A percentile compares a stretch with the other conserved stretches of the same genome.
Evolutionary conservation across 352 stramenopile genomes (phyloP).

Genomic region (Phytophthora sojae): DNA sequence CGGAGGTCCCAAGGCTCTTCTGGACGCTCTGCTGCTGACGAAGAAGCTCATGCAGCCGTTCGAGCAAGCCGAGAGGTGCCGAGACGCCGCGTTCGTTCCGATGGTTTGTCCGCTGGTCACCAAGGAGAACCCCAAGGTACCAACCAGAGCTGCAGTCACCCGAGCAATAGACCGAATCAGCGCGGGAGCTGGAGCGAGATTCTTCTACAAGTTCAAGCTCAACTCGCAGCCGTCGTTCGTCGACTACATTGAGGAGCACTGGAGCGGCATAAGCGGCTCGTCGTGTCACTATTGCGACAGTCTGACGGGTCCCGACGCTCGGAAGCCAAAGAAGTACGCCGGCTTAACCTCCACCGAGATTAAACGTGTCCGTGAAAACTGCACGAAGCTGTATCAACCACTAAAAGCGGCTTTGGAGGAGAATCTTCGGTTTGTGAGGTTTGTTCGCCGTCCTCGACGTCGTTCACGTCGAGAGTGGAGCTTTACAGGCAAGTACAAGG

Average conservation of each 20-base stretch:
- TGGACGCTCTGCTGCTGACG: slow-evolving; percentile 13
- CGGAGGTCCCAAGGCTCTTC: slow-evolving; percentile 11
- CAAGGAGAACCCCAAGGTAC: not conserved
- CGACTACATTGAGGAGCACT: slow-evolving; percentile 31
- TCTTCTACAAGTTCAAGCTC: slow-evolving; percentile 32
- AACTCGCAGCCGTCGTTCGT: slow-evolving; percentile 12
- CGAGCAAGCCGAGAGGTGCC: not conserved
- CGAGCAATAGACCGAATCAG: slow-evolving; percentile 27
- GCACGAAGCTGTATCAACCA: slow-evolving; percentile 16
- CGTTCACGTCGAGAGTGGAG: slow-evolving; percentile 11
- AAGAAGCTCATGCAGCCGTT: slow-evolving; percentile 19
- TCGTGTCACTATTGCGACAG: slow-evolving; percentile 30
- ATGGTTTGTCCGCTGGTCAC: slow-evolving; percentile 13
- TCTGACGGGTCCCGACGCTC: not conserved
- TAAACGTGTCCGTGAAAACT: slow-evolving; percentile 11
- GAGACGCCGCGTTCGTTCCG: slow-evolving; percentile 7
- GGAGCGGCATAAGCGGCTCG: slow-evolving; percentile 10
- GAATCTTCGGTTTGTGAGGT: slow-evolving; percentile 18
- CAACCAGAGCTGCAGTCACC: slow-evolving; percentile 10
- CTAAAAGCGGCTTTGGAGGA: slow-evolving; percentile 18
- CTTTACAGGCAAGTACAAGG: slow-evolving; percentile 10
- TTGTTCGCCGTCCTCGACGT: slow-evolving; percentile 24
- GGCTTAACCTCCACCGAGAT: not conserved
- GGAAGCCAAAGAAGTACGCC: not conserved
- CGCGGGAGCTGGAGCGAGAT: slow-evolving; percentile 16